Percentiles rank a stretch among this genome's conserved stretches.
phyloP scores from a whole-genome alignment of 805 yeast species.

The Ascoidea tarda region DNA sequence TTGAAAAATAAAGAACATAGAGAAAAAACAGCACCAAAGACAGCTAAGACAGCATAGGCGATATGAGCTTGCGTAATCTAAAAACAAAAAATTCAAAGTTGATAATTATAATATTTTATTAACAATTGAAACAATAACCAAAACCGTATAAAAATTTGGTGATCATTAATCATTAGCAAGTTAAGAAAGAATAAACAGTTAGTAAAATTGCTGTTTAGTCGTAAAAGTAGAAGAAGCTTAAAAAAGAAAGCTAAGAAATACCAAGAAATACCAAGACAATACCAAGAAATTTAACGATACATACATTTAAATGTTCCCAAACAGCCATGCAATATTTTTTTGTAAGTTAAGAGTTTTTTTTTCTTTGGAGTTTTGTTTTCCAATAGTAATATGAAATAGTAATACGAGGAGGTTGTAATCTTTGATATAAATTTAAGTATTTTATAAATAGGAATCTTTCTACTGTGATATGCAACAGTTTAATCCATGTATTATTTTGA shows the following conservation, averaged over 20 bases:
- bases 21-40: slow-evolving; percentile 69
- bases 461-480: too few relatives aligned
- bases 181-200: not conserved
- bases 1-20: slow-evolving; percentile 70
- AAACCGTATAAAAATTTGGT: not conserved
- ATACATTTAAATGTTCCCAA: slow-evolving; percentile 1
- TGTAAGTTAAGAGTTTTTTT: not conserved
- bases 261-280: not conserved
- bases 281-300: not conserved
- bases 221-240: not conserved
- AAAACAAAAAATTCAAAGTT: not conserved
- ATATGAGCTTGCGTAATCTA: slow-evolving; percentile 56
- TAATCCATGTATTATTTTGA: too few relatives aligned
- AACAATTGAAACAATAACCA: not conserved
- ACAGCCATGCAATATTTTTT: not conserved
- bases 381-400: too few relatives aligned
- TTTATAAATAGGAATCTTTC: too few relatives aligned
- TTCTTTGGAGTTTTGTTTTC: too few relatives aligned
- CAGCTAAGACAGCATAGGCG: slow-evolving; percentile 80
- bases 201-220: slow-evolving; percentile 5
- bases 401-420: too few relatives aligned
- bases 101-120: slow-evolving; percentile 12
- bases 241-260: not conserved
- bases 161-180: not conserved
- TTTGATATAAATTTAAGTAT: too few relatives aligned